Conservation (phyloP, 169 alveolate species). For the Plasmodium gonderi region DNA sequence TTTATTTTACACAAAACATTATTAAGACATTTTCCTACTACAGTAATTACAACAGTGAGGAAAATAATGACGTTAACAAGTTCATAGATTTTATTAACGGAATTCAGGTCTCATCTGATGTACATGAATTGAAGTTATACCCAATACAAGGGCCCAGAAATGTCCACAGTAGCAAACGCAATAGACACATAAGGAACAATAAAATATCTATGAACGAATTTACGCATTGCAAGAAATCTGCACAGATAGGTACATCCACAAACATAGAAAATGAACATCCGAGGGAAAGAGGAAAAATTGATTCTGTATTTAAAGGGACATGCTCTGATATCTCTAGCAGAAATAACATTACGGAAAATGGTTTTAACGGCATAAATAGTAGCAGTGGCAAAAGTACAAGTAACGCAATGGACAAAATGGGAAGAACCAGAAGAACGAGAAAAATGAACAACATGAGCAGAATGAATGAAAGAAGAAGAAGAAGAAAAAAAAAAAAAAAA, state of each 20-base stretch:
- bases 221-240: not conserved
- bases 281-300: too few species aligned
- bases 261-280: too few species aligned
- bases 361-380: too few species aligned
- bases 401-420: too few species aligned
- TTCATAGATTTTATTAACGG: constrained; percentile 35
- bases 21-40: constrained; percentile 71
- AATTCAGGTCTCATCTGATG: constrained; percentile 4
- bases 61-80: constrained; percentile 44
- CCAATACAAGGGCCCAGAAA: not conserved
- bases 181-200: too few species aligned
- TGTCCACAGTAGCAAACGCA: not conserved
- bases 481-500: too few species aligned
- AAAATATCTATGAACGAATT: not conserved
- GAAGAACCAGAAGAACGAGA: too few species aligned
- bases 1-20: constrained; percentile 56
- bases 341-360: not conserved
- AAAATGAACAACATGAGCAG: too few species aligned
- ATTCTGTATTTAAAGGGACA: not conserved
- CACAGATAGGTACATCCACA: not conserved
- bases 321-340: not conserved
- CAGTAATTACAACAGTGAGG: constrained; percentile 48
- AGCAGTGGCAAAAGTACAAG: not conserved
- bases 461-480: too few species aligned
- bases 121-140: constrained; percentile 19